Base-by-base conservation (phyloP, 345 rosid genomes). In the Rhizophora apiculata region DNA sequence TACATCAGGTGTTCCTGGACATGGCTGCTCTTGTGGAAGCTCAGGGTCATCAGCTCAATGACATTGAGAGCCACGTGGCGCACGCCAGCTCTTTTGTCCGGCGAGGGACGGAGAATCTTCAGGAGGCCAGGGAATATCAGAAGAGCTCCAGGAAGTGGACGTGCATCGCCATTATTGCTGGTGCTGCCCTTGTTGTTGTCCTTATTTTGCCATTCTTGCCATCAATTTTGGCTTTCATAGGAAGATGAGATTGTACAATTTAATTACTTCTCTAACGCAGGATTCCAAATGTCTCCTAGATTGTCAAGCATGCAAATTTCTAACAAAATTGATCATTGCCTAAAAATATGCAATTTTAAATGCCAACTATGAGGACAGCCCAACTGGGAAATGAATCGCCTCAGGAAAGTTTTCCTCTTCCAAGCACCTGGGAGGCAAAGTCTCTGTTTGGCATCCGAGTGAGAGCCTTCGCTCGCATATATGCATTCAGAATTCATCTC, bases 11-110 rank as follows among this genome's bases (percentile, higher is more conserved):
- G 18, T 93, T 93, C 79, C 65, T 91, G 67, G 94, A 91, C 75
- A 89, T 93, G 98, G 97, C 96, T 6, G 91, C 89, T 9, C 76
- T 90, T 0, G 93, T 90, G 49, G 97, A 93, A 78, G 85, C 96
- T 34, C 98, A 93, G 64, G 93, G 97, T 3, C 96, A 90, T 46
- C 98, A 90, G 22, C 88, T 93, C n/a, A 86, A 89, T 21, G 90
- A 90, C 77, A 93, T 93, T 2, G 96, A 93, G 72, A 86, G 93
- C 8, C 96, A 93, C 8, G 96, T 90, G 0, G 85, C 90, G 3
- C 91, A 85, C 16, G 98, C 98, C 0, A 90, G 80, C 68, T 90
- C 96, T 6, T 93, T 90, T 3, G 97, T 90, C 16, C 67, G 96
- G 55, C 58, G 93, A 68, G 98, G 96, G 20, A 85, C 90, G 0